A percentile compares a stretch with the other conserved stretches of the same genome.
These are phyloP conservation scores for Nannizziopsis barbatae DNA, from an alignment of 2,329 filamentous ascomycete species.

Conservation along the genomic window DNA sequence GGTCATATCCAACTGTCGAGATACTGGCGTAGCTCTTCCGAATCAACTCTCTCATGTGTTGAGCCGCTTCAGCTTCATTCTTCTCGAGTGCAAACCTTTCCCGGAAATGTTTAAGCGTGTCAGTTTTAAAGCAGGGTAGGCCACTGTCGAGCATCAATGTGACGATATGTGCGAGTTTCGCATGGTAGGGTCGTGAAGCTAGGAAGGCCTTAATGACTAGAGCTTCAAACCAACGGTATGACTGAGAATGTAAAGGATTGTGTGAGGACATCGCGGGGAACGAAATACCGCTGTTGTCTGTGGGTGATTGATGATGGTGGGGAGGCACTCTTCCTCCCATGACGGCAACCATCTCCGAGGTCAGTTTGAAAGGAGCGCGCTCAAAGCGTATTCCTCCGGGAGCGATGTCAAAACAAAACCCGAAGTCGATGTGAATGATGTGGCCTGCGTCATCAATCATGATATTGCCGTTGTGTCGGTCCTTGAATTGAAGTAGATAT, in stretches of 20 bases:
- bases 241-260: slow-evolving; percentile 58
- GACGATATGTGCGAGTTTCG: slow-evolving; percentile 83
- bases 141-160: slow-evolving; percentile 92
- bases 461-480: slow-evolving; percentile 98
- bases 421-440: slow-evolving; percentile 97
- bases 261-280: slow-evolving; percentile 26
- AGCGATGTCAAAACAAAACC: slow-evolving; percentile 98
- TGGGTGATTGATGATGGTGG: neutral
- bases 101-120: slow-evolving; percentile 83
- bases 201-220: slow-evolving; percentile 92
- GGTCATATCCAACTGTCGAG: slow-evolving; percentile 89
- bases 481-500: slow-evolving; percentile 96
- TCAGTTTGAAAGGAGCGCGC: slow-evolving; percentile 95
- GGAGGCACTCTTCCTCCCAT: slow-evolving; percentile 56
- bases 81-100: slow-evolving; percentile 88
- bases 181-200: slow-evolving; percentile 70
- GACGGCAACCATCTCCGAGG: slow-evolving; percentile 94
- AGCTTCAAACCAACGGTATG: slow-evolving; percentile 94
- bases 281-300: slow-evolving; percentile 17
- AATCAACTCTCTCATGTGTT: slow-evolving; percentile 82
- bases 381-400: slow-evolving; percentile 96
- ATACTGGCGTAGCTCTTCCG: slow-evolving; percentile 84
- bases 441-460: slow-evolving; percentile 98
- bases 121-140: slow-evolving; percentile 93
- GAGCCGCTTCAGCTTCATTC: slow-evolving; percentile 82